A percentile compares a stretch with the other conserved stretches of the same genome.
Conservation (phyloP, 345 rosid species). For the thale cress (Arabidopsis thaliana) region DNA sequence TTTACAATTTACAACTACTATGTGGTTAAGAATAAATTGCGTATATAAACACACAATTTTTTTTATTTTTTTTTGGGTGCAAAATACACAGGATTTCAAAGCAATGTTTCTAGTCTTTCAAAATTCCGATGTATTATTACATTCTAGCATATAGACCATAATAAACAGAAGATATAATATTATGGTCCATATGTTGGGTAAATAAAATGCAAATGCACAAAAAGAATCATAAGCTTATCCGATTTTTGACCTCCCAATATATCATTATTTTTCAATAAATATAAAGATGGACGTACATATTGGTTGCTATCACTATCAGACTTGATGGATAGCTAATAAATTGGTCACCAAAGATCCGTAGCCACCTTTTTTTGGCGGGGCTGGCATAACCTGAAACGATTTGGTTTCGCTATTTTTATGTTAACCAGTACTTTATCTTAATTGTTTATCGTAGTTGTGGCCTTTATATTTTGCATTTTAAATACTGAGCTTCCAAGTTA, state of each 20-base stretch:
- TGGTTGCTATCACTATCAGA: constrained; percentile 6
- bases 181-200: too few relatives aligned
- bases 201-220: too few relatives aligned
- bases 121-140: too few relatives aligned
- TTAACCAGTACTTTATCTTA: not conserved
- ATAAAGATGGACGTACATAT: not conserved
- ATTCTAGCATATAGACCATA: too few relatives aligned
- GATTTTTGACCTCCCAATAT: not conserved
- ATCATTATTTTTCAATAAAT: not conserved
- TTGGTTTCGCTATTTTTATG: not conserved
- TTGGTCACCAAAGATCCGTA: constrained; percentile 10
- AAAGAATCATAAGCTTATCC: too few relatives aligned
- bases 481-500: not conserved
- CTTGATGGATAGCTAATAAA: not conserved
- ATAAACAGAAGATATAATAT: too few relatives aligned
- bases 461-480: not conserved
- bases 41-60: too few relatives aligned
- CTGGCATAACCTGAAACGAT: not conserved
- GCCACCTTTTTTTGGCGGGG: not conserved
- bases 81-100: too few relatives aligned
- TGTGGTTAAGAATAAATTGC: too few relatives aligned
- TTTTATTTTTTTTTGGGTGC: not conserved
- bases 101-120: too few relatives aligned
- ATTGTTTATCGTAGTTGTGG: not conserved
- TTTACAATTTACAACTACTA: too few relatives aligned